Evolutionary conservation across 2,329 filamentous ascomycete species (phyloP), one percentile per base, ranked within the genome.

Genomic region (Monilinia fructigena): DNA sequence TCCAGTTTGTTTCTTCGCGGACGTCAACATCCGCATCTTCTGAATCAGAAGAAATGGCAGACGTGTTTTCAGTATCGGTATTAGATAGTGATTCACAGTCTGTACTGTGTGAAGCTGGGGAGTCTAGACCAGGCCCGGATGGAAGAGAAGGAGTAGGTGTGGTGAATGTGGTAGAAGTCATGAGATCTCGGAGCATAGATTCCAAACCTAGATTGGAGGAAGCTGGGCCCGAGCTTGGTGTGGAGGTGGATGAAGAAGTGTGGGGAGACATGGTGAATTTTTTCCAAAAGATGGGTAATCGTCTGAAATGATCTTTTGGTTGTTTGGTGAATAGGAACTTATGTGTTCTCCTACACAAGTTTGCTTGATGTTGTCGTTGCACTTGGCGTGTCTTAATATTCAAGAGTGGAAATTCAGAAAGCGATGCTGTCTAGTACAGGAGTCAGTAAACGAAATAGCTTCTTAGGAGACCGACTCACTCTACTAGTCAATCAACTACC

Each of bases 1-100:
- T 42, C 65, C 65, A 66, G 4, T 48, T 14, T 7, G 48, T 47
- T 38, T 50, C 18, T 16, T 40, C 18, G 11, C n/a, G 14, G 4
- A 23, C 11, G 12, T n/a, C 31, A 11, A 23, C 45, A 50, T 60
- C 56, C 1, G 31, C 42, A 40, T 52, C 52, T n/a, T 68, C 63
- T 6, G 40, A 45, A 26, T 65, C 63, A 2, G 63, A 59, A 28
- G 52, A 56, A 4, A 18, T 20, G 6, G n/a, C 54, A 20, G 53
- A 65, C 47, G 61, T 69, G 45, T 68, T 69, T 23, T 74, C 72
- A 26, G 71, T 73, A 48, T 73, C 70, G 8, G 70, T 71, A 50
- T 63, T 70, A 5, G 64, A 63, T 6, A 69, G 68, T n/a, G 68
- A 66, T 28, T 73, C 67, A 20, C 69, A 59, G 26, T 73, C 72